Evolutionary conservation across 352 stramenopile species (phyloP), one percentile per base, ranked within the genome.

Genomic region (Aphanomyces euteiches): DNA sequence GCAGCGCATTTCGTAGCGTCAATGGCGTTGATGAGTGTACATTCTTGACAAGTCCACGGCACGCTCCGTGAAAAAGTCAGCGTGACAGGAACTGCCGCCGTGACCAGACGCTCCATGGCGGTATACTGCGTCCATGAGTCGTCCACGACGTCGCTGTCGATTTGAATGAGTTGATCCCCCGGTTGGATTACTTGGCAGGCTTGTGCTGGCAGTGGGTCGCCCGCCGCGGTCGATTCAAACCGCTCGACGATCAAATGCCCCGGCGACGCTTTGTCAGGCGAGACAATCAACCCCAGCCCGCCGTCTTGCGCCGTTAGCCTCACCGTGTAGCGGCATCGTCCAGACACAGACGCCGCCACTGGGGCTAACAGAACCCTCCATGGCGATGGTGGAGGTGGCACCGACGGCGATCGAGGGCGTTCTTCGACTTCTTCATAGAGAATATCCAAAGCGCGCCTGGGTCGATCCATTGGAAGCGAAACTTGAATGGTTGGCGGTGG

Each of bases 51-150:
- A 41, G 79, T 66, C 87, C 87, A 94, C 13, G 77, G 69, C 53
- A 85, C 73, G 12, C 78, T 72, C 43, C 85, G 84, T 65, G 85
- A 74, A 60, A 94, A 92, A 28, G 73, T 77, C 13, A 94, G 81
- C 36, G 76, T 75, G 39, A 94, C 82, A 0, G 85, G 84, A 58
- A 88, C 91, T 6, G 81, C 72, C 7, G 85, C 79, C 67, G 87
- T 92, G 63, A 83, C 64, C 3, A 94, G 77, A 76, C 82, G 78
- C 70, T 93, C 85, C 67, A 92, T 72, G 19, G 90, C 80, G 17
- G 87, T 59, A n/a, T 80, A 78, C 28, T 86, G 73, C 34, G 77
- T 67, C 69, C 89, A 74, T 4, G 71, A 73, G 12, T 39, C 34
- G 17, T 80, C 72, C 7, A 92, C 61, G 19, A 77, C 56, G 4